phyloP scores from a whole-genome alignment of 805 yeast genomes.

The Novakomyces olei region DNA sequence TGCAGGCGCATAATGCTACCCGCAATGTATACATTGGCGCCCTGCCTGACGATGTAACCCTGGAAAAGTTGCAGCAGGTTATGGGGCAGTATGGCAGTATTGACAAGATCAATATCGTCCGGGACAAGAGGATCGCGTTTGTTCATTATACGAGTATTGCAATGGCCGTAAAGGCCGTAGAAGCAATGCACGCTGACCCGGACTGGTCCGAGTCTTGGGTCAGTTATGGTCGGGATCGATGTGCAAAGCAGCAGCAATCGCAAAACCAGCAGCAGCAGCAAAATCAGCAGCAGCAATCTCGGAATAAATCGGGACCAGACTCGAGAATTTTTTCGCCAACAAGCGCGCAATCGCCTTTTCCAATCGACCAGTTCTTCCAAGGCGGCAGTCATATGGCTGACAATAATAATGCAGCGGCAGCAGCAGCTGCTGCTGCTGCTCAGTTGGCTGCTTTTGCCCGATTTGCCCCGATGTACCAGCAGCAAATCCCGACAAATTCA shows the following conservation, averaged over 20 bases:
- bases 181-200: constrained; percentile 42
- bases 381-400: background rate
- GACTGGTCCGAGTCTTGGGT: constrained; percentile 60
- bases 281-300: too few relatives aligned
- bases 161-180: constrained; percentile 70
- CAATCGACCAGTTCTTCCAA: background rate
- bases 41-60: constrained; percentile 42
- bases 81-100: constrained; percentile 56
- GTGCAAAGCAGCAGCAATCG: too few relatives aligned
- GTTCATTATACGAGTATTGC: constrained; percentile 72
- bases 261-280: too few relatives aligned
- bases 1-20: constrained; percentile 72
- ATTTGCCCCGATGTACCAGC: background rate
- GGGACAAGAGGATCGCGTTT: constrained; percentile 57
- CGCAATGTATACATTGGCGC: constrained; percentile 82
- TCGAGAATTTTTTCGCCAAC: constrained; percentile 1
- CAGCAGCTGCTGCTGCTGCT: constrained; percentile 79
- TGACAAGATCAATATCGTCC: constrained; percentile 60
- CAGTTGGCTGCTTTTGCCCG: constrained; percentile 23
- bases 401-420: constrained; percentile 36
- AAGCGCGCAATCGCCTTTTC: background rate
- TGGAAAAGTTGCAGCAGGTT: constrained; percentile 43
- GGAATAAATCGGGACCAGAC: too few relatives aligned
- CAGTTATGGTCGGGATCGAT: constrained; percentile 77
- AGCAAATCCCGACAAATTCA: background rate